Conservation (phyloP, 1,284 basidiomycete genomes). For the Quambalaria eucalypti region DNA sequence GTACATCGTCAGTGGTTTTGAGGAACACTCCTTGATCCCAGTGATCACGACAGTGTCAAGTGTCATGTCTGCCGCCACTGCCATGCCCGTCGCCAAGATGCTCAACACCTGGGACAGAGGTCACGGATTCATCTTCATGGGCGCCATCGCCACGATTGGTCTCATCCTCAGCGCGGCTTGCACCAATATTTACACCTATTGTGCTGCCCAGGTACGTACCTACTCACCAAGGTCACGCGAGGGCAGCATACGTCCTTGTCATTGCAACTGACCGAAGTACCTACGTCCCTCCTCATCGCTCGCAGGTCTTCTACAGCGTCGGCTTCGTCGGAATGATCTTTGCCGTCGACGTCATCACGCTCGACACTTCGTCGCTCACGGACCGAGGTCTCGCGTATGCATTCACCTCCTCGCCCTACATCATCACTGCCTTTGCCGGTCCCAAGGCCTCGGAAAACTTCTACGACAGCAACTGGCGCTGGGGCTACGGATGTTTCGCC, state of each 20-base stretch:
- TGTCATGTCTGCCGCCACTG: slow-evolving; percentile 35
- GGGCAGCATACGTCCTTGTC: too few relatives aligned
- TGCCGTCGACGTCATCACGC: background rate
- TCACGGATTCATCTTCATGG: slow-evolving; percentile 32
- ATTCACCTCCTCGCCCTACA: background rate
- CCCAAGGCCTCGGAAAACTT: background rate
- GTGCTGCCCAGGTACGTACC: slow-evolving; percentile 41
- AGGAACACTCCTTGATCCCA: slow-evolving; percentile 41
- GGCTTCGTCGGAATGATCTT: background rate
- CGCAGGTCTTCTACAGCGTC: slow-evolving; percentile 7
- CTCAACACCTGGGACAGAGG: slow-evolving; percentile 42
- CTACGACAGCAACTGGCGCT: background rate
- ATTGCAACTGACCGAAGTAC: too few relatives aligned
- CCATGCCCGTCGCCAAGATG: slow-evolving; percentile 40
- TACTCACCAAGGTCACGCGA: too few relatives aligned
- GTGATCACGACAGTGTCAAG: slow-evolving; percentile 41
- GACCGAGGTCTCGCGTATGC: background rate
- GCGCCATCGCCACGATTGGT: slow-evolving; percentile 33
- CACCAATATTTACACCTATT: slow-evolving; percentile 37
- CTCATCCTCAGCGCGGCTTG: slow-evolving; percentile 42
- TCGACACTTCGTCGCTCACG: background rate
- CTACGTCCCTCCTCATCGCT: too few relatives aligned
- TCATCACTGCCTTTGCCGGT: background rate
- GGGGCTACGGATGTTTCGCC: background rate
- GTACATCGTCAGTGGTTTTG: slow-evolving; percentile 35